These are phyloP conservation scores for Amoebophrya sp. DNA, from an alignment of 169 alveolate genomes.

Conservation along the genomic window DNA sequence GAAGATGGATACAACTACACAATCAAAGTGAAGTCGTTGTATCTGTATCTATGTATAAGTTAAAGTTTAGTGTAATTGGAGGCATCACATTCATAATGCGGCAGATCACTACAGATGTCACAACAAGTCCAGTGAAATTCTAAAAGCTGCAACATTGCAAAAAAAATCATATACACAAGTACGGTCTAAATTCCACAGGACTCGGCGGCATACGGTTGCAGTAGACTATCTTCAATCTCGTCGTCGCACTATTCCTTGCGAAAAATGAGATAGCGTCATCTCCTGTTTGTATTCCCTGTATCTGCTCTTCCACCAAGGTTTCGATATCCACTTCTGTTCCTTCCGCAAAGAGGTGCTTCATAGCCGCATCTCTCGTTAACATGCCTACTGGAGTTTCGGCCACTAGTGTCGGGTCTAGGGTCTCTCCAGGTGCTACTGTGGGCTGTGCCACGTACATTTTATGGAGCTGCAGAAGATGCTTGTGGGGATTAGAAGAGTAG, in stretches of 20 bases:
- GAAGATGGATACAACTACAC: too few species aligned
- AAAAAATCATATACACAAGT: too few species aligned
- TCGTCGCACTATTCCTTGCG: not conserved
- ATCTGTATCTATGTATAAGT: too few species aligned
- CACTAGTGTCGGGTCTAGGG: not conserved
- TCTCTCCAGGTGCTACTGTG: not conserved
- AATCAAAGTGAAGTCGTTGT: too few species aligned
- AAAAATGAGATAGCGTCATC: not conserved
- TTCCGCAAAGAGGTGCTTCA: not conserved
- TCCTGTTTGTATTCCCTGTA: not conserved
- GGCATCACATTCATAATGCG: too few species aligned
- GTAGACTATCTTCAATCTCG: not conserved
- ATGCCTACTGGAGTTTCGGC: not conserved
- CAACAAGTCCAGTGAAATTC: too few species aligned
- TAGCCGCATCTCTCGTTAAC: not conserved
- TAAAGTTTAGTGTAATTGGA: too few species aligned
- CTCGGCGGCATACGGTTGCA: not conserved
- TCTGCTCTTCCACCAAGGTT: not conserved
- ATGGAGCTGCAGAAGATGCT: not conserved
- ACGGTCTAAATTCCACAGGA: not conserved
- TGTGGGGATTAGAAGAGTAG: too few species aligned
- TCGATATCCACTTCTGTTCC: not conserved
- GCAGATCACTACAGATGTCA: too few species aligned
- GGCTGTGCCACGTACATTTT: not conserved
- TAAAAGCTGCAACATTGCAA: too few species aligned